Evolutionary conservation across 2,329 filamentous ascomycete genomes (phyloP).

Genomic region (Colletotrichum caudatum): DNA sequence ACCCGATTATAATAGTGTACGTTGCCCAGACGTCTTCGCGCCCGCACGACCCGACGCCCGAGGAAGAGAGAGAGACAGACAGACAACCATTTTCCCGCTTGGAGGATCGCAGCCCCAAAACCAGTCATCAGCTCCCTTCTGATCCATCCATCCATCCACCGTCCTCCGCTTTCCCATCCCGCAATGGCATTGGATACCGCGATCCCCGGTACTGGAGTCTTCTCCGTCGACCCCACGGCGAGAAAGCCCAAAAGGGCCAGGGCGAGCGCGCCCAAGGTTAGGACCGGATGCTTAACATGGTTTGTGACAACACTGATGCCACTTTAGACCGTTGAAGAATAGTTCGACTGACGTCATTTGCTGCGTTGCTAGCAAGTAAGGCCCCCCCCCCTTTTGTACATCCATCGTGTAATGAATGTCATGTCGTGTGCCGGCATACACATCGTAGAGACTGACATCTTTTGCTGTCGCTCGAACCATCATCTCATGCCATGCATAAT

Average conservation of each 20-base stretch:
- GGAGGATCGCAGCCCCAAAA: background rate
- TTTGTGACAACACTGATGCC: conserved; percentile 39
- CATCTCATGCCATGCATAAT: background rate
- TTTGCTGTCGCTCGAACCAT: background rate
- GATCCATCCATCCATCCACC: no score
- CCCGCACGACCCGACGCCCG: conserved; percentile 27
- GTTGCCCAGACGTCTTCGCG: conserved; percentile 12
- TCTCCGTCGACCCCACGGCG: conserved; percentile 21
- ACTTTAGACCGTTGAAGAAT: conserved; percentile 20
- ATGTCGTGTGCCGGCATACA: background rate
- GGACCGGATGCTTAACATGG: conserved; percentile 41
- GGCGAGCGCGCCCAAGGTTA: conserved; percentile 37
- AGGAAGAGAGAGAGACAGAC: conserved; percentile 5
- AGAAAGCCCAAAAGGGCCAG: conserved; percentile 33
- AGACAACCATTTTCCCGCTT: background rate
- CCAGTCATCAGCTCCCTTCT: background rate
- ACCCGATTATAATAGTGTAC: conserved; percentile 28
- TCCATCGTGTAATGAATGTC: no score
- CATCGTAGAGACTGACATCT: no score
- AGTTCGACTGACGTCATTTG: conserved; percentile 17
- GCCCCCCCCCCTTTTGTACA: conserved; percentile 9
- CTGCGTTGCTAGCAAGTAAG: conserved; percentile 36
- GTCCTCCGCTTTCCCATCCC: background rate
- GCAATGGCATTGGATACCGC: conserved; percentile 30
- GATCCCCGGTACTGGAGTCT: conserved; percentile 36